A percentile compares a stretch with the other conserved stretches of the same genome.
phyloP scores from a whole-genome alignment of 2,329 filamentous ascomycete genomes.

The Pestalotiopsis sp. region DNA sequence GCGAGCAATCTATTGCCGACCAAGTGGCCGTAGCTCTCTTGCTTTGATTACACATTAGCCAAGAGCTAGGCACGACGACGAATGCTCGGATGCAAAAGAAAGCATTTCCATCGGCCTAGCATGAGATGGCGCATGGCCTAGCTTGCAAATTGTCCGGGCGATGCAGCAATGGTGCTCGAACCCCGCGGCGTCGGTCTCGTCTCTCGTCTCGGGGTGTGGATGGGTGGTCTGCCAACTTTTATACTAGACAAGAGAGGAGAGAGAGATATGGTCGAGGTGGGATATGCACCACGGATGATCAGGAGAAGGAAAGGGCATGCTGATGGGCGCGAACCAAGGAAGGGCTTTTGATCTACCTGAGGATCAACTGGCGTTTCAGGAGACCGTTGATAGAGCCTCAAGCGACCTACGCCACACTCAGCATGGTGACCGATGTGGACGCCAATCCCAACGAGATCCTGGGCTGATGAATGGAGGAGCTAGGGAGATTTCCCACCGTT shows the following conservation, averaged over 20 bases:
- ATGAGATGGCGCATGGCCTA: not conserved
- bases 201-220: not conserved
- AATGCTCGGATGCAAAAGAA: not conserved
- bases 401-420: not conserved
- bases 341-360: not conserved
- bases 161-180: not conserved
- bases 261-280: not conserved
- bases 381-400: conserved; percentile 11
- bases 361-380: conserved; percentile 4
- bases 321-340: not conserved
- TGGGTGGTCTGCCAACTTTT: not conserved
- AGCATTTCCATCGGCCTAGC: not conserved
- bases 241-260: not conserved
- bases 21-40: not conserved
- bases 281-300: not conserved
- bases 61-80: not conserved
- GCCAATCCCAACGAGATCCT: not conserved
- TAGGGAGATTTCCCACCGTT: not conserved
- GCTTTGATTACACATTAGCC: not conserved
- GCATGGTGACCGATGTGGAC: not conserved
- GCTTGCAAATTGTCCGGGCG: not conserved
- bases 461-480: not conserved
- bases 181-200: not conserved
- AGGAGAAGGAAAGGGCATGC: not conserved
- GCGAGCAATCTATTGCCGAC: conserved; percentile 5